Percentiles rank a stretch among this genome's conserved stretches.
phyloP scores from a whole-genome alignment of 2,329 filamentous ascomycete species.

The Endocalyx cinctus region DNA sequence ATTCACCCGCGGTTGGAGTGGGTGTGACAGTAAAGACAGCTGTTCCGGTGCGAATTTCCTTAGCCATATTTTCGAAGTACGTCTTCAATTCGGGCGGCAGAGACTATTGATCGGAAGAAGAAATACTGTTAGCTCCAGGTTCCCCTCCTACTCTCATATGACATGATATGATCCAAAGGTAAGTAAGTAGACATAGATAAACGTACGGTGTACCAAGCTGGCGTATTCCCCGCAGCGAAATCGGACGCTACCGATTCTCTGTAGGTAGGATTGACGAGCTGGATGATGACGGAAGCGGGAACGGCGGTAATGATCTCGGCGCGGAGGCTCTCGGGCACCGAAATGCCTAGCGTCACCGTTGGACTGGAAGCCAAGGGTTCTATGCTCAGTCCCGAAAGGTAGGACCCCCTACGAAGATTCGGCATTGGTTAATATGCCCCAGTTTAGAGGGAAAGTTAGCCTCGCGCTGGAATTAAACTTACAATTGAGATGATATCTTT shows the following conservation, averaged over 20 bases:
- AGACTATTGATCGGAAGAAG: not conserved
- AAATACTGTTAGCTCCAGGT: not conserved
- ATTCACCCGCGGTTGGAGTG: not conserved
- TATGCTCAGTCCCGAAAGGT: constrained; percentile 1
- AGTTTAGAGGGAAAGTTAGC: too few relatives aligned
- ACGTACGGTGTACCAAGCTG: constrained; percentile 5
- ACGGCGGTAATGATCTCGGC: constrained; percentile 5
- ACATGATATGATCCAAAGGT: too few relatives aligned
- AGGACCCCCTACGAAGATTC: not conserved
- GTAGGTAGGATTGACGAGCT: constrained; percentile 5
- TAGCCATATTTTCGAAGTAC: constrained; percentile 4
- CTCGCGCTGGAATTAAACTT: too few relatives aligned
- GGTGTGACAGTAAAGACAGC: constrained; percentile 4
- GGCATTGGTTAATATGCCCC: too few relatives aligned
- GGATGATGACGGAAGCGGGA: constrained; percentile 1
- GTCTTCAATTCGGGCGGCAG: constrained; percentile 4
- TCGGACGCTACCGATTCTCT: constrained; percentile 3
- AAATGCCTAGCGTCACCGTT: constrained; percentile 2
- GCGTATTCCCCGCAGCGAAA: constrained; percentile 5
- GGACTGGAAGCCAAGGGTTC: constrained; percentile 1
- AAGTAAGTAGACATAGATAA: too few relatives aligned
- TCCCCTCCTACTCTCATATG: not conserved
- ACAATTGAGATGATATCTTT: constrained; percentile 3
- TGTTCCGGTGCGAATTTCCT: constrained; percentile 1
- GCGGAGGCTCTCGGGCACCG: constrained; percentile 2